Evolutionary conservation across 2,329 filamentous ascomycete species (phyloP).

Genomic region (Fusarium longipes): DNA sequence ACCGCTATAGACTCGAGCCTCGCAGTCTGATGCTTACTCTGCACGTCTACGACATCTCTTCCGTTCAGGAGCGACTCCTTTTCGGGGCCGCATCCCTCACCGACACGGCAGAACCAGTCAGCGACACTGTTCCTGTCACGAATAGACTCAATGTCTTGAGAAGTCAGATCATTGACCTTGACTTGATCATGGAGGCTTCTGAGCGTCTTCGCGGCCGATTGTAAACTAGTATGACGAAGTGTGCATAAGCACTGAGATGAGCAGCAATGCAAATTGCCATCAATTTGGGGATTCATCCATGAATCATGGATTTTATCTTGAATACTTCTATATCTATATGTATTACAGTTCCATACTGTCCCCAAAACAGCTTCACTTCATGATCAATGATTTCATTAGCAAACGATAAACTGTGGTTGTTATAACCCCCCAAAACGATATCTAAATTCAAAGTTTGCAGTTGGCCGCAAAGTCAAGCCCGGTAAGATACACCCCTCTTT

Average conservation of each 20-base stretch:
- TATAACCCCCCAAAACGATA: not conserved
- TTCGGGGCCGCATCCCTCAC: not conserved
- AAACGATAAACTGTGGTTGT: not conserved
- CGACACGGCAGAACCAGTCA: not conserved
- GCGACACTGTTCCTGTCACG: not conserved
- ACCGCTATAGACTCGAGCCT: not conserved
- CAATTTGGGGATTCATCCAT: too few species aligned
- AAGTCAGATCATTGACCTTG: not conserved
- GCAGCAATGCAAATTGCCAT: not conserved
- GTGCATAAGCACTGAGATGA: not conserved
- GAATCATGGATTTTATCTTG: too few species aligned
- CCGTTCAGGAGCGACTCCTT: conserved; percentile 7
- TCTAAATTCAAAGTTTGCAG: not conserved
- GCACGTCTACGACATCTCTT: conserved; percentile 16
- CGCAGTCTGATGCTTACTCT: not conserved
- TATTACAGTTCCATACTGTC: too few species aligned
- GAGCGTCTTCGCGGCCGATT: not conserved
- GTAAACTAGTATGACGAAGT: not conserved
- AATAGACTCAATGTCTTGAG: not conserved
- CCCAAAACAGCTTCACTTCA: not conserved
- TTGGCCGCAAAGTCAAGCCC: not conserved
- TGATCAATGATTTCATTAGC: too few species aligned
- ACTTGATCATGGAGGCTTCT: not conserved
- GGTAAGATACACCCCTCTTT: accelerated
- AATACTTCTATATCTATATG: not conserved